Percentiles rank a stretch among this genome's conserved stretches.
These are phyloP conservation scores for Candida albicans DNA, from an alignment of 1,139 yeast genomes.

Conservation along the genomic window DNA sequence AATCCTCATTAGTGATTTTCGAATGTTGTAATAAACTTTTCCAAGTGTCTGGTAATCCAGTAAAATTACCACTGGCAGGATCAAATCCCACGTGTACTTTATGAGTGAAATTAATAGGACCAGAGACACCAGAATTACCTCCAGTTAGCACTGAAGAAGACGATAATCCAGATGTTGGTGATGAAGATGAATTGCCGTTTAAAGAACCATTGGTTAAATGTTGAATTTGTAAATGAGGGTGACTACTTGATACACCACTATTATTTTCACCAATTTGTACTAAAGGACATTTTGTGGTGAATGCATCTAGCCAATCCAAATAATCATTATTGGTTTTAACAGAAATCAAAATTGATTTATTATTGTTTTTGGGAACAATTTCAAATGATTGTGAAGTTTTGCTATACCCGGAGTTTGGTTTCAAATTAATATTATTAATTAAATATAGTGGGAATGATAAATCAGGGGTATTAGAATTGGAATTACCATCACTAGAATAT, in stretches of 20 bases:
- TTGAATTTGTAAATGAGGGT: slow-evolving; percentile 1
- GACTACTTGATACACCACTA: neutral
- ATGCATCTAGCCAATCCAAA: slow-evolving; percentile 89
- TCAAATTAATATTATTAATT: slow-evolving; percentile 39
- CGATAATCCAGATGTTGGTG: slow-evolving; percentile 4
- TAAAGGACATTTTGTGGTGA: slow-evolving; percentile 82
- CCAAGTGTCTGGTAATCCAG: slow-evolving; percentile 82
- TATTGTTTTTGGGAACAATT: slow-evolving; percentile 58
- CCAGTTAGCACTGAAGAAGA: slow-evolving; percentile 7
- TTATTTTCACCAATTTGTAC: slow-evolving; percentile 33
- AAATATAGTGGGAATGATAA: slow-evolving; percentile 42
- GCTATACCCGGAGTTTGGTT: slow-evolving; percentile 49
- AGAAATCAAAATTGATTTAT: slow-evolving; percentile 68
- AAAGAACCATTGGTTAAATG: slow-evolving; percentile 1
- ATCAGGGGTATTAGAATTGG: slow-evolving; percentile 31
- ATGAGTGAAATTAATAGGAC: slow-evolving; percentile 77
- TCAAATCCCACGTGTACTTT: slow-evolving; percentile 63
- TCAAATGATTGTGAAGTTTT: slow-evolving; percentile 74
- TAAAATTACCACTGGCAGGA: slow-evolving; percentile 70
- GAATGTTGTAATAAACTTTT: slow-evolving; percentile 71
- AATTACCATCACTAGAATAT: slow-evolving; percentile 24
- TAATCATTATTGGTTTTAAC: slow-evolving; percentile 79
- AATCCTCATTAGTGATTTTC: slow-evolving; percentile 77
- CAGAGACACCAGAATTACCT: slow-evolving; percentile 53
- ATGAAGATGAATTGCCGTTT: slow-evolving; percentile 2